These are phyloP conservation scores for Withania somnifera DNA, from an alignment of 305 asterid species.

Conservation along the genomic window DNA sequence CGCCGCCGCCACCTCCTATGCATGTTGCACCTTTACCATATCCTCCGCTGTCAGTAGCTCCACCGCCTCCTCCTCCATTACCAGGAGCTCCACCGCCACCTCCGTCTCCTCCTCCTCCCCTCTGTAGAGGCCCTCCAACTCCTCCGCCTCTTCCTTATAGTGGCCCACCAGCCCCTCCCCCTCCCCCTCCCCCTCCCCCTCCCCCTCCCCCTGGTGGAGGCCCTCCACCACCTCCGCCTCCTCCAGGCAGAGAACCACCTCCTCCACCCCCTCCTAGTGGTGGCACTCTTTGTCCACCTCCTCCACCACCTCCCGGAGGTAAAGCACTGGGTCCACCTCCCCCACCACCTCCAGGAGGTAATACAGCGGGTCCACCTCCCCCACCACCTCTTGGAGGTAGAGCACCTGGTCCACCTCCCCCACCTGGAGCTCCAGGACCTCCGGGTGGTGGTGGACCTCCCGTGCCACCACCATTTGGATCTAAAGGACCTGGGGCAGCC, in stretches of 20 bases:
- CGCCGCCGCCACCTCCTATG: background rate
- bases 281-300: background rate
- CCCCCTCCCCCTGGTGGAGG: background rate
- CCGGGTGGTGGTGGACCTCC: slow-evolving; percentile 17
- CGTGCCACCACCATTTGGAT: slow-evolving; percentile 34
- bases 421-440: slow-evolving; percentile 35
- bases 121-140: background rate
- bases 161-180: slow-evolving; percentile 5
- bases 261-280: background rate
- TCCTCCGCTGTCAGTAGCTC: background rate
- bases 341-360: slow-evolving; percentile 15
- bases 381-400: slow-evolving; percentile 8
- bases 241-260: background rate
- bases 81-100: background rate
- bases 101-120: slow-evolving; percentile 9
- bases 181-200: slow-evolving; percentile 11
- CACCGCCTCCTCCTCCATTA: background rate
- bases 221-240: slow-evolving; percentile 5
- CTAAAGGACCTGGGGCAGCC: slow-evolving; percentile 71
- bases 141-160: background rate
- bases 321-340: background rate
- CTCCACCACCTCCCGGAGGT: background rate
- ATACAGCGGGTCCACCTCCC: slow-evolving; percentile 12
- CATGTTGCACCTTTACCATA: background rate
- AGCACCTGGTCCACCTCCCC: slow-evolving; percentile 27